A percentile compares a stretch with the other conserved stretches of the same genome.
Conservation (phyloP, 495 filamentous ascomycete genomes). For the Pseudevernia furfuracea region DNA sequence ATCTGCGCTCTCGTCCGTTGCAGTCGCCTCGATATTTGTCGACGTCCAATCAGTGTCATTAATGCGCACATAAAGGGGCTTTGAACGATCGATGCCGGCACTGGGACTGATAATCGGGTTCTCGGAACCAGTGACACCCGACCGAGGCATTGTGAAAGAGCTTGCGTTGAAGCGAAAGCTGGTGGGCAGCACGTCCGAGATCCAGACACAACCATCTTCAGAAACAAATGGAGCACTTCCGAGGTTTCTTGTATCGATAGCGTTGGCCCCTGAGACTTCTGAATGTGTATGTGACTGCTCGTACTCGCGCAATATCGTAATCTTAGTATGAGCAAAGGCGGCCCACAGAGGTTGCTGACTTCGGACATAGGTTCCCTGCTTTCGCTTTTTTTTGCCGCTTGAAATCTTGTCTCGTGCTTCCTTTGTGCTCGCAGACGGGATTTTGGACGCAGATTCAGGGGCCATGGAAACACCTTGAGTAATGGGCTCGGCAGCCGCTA, state of each 20-base stretch:
- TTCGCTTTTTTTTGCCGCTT: conserved; percentile 72
- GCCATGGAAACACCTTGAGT: conserved; percentile 41
- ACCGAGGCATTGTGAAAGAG: conserved; percentile 40
- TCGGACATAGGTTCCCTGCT: conserved; percentile 80
- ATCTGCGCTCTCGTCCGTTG: conserved; percentile 42
- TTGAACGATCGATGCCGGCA: conserved; percentile 50
- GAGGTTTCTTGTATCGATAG: conserved; percentile 69
- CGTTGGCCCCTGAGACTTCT: conserved; percentile 64
- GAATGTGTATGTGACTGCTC: conserved; percentile 74
- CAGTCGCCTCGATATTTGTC: conserved; percentile 54
- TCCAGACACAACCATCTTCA: conserved; percentile 76
- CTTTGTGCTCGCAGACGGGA: conserved; percentile 44
- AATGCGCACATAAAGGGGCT: conserved; percentile 81
- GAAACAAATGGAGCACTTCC: conserved; percentile 66
- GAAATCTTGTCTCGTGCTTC: conserved; percentile 50
- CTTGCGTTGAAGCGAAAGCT: conserved; percentile 77
- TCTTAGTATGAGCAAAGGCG: conserved; percentile 86
- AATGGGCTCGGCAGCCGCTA: conserved; percentile 38
- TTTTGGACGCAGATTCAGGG: conserved; percentile 44
- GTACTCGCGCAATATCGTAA: conserved; percentile 87
- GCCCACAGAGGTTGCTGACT: conserved; percentile 92
- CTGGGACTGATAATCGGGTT: conserved; percentile 23
- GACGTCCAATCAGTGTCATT: conserved; percentile 87
- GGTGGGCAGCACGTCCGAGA: conserved; percentile 73
- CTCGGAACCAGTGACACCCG: conserved; percentile 5